These are phyloP conservation scores for Nigrospora osmanthi DNA, from an alignment of 2,329 filamentous ascomycete genomes.

Conservation along the genomic window DNA sequence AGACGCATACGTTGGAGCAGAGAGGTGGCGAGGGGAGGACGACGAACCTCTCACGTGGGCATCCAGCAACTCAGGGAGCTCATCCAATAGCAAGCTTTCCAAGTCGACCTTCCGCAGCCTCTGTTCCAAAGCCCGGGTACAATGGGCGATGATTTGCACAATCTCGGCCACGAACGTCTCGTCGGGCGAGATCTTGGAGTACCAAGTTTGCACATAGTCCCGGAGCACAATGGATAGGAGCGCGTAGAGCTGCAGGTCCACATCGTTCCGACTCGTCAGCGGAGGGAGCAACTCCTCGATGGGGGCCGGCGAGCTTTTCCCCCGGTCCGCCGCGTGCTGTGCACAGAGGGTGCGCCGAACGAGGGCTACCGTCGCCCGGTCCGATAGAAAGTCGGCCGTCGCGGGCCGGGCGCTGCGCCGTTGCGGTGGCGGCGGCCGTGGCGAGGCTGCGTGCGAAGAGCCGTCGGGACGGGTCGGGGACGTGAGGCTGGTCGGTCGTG, in stretches of 20 bases:
- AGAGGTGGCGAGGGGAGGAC: not conserved
- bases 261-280: conserved; percentile 86
- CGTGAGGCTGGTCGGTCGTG: conserved; percentile 3
- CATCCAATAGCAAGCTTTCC: conserved; percentile 76
- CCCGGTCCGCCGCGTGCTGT: conserved; percentile 55
- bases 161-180: conserved; percentile 82
- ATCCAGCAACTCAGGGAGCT: conserved; percentile 75
- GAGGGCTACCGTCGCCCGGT: conserved; percentile 71
- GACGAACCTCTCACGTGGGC: conserved; percentile 67
- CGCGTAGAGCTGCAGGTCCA: conserved; percentile 89
- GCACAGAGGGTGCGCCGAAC: conserved; percentile 79
- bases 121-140: conserved; percentile 80
- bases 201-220: conserved; percentile 91
- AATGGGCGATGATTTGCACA: conserved; percentile 85
- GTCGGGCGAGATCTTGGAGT: conserved; percentile 84
- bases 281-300: conserved; percentile 82
- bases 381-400: conserved; percentile 51
- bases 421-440: conserved; percentile 16
- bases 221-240: conserved; percentile 83
- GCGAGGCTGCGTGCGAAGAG: conserved; percentile 9
- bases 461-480: conserved; percentile 5
- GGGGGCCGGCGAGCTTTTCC: conserved; percentile 42
- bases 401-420: conserved; percentile 20
- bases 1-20: no score
- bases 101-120: conserved; percentile 75